These are phyloP conservation scores for Stentor coeruleus DNA, from an alignment of 73 alveolate genomes.

Conservation along the genomic window DNA sequence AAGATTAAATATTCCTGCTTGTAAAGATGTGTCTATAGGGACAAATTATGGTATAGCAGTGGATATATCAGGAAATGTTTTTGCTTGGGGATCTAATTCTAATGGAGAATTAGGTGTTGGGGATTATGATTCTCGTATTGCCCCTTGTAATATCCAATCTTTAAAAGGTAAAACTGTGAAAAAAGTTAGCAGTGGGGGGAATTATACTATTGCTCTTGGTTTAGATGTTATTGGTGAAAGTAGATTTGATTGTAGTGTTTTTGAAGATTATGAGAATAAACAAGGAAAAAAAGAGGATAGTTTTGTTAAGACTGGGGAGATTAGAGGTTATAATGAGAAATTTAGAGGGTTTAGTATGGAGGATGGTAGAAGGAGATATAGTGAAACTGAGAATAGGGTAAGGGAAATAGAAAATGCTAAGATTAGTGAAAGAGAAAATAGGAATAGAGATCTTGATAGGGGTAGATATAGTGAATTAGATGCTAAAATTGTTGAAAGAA, in stretches of 20 bases:
- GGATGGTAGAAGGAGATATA: no score
- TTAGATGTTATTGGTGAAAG: neutral
- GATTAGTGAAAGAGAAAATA: no score
- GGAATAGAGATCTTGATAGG: no score
- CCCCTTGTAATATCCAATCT: constrained; percentile 9
- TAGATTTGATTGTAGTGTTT: no score
- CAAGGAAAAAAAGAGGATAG: no score
- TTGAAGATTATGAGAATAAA: constrained; percentile 20
- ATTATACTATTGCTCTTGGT: neutral
- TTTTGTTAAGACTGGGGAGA: no score
- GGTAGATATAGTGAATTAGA: no score
- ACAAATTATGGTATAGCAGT: constrained; percentile 21
- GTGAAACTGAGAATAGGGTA: no score
- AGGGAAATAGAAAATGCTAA: no score
- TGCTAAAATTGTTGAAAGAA: no score
- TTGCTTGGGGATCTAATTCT: constrained; percentile 30
- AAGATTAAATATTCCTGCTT: constrained; percentile 18
- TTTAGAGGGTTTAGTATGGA: no score
- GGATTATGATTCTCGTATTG: constrained; percentile 28
- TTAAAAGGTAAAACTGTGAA: neutral
- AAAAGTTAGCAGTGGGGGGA: neutral
- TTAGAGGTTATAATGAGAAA: no score
- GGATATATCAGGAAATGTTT: constrained; percentile 18
- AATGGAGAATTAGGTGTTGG: constrained; percentile 35
- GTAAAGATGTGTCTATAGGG: constrained; percentile 27